A percentile compares a stretch with the other conserved stretches of the same genome.
Conservation (phyloP, 1,139 yeast species). For the Geotrichum australiense region DNA sequence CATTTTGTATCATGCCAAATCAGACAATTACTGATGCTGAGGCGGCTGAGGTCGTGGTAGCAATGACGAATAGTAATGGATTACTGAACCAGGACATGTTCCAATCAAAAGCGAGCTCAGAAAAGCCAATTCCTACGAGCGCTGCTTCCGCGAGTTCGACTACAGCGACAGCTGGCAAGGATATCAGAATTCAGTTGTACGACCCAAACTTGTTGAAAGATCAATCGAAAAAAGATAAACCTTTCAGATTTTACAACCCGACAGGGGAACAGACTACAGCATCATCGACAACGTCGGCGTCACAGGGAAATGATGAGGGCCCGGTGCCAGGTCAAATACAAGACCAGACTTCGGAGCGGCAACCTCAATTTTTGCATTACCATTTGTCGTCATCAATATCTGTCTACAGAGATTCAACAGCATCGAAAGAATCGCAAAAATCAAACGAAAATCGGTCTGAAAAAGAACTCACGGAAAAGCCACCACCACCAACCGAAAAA, state of each 20-base stretch:
- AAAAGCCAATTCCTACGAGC: background rate
- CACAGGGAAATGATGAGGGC: background rate
- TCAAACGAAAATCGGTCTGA: background rate
- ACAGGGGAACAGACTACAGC: too few relatives aligned
- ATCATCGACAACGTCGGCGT: background rate
- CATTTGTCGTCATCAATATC: background rate
- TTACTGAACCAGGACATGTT: background rate
- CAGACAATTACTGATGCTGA: too few relatives aligned
- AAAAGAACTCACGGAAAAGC: background rate
- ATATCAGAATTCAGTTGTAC: too few relatives aligned
- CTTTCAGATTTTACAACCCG: too few relatives aligned
- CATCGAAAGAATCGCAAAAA: background rate
- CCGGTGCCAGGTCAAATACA: background rate
- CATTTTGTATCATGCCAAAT: too few relatives aligned
- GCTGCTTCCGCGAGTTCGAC: background rate
- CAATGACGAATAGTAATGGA: conserved; percentile 13
- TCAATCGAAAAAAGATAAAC: too few relatives aligned
- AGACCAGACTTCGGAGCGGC: background rate
- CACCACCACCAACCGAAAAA: background rate
- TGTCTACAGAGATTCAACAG: background rate
- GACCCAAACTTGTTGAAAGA: too few relatives aligned
- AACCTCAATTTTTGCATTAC: conserved; percentile 5
- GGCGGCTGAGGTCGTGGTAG: conserved; percentile 19
- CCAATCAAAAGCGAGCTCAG: background rate
- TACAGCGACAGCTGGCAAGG: too few relatives aligned